Base-by-base conservation (phyloP, 2,329 filamentous ascomycete species). In the Metarhizium robertsii region DNA sequence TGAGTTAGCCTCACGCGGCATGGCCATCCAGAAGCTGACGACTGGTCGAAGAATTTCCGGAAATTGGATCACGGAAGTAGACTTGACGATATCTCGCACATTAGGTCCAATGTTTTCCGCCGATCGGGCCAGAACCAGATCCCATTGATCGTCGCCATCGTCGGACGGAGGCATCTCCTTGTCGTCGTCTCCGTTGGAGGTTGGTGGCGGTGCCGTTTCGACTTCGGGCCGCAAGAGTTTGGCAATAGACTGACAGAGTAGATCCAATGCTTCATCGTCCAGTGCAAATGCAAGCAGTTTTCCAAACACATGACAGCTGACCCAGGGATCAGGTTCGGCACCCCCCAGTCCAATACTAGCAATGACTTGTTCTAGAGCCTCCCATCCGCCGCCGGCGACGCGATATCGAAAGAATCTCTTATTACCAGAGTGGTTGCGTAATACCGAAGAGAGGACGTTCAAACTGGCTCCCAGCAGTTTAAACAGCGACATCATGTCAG, bases 341-440 rank as follows among this genome's bases (percentile, higher is more conserved):
- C 80, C 80, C 54, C 86, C 78, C 53, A 84, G 72, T 38, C 87
- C 82, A 68, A 85, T 84, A 67, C 83, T 84, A 59, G 80, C 81
- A 72, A 92, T 79, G 6, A 81, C 82, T 65, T 88, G 82, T 65
- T 94, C 86, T 54, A 96, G 69, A 7, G 84, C 81, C 60, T 84
- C 79, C 86, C 90, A 95, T 3, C 92, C 91, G 55, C 86, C 88
- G 25, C 83, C 85, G 57, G 88, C 81, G 34, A 95, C 83, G 61
- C 84, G 79, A 61, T 84, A 85, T 57, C 84, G 81, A 68, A 97
- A 97, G 73, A 92, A 96, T 62, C 88, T 83, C 65, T 86, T 82
- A 71, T 97, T 99, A 20, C 92, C 92, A 50, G 86, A 79, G 69
- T 97, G 91, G 49, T 84, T 84, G 54, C 84, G 81, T 61, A 99